A percentile compares a stretch with the other conserved stretches of the same genome.
Conservation (phyloP, 306 rosid species). For the Prosopis cineraria region DNA sequence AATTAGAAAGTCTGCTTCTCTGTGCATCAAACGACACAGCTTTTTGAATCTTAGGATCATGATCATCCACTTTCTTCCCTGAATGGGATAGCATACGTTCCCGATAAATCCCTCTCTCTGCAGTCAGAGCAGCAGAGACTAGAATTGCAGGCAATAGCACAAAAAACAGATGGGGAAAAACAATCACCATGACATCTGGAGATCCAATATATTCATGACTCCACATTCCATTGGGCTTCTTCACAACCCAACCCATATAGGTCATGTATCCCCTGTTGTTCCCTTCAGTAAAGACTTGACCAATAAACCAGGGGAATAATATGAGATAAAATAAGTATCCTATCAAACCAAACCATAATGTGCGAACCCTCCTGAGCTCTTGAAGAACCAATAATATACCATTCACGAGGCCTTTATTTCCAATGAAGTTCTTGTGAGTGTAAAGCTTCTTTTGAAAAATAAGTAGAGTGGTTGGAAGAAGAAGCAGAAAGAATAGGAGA, state of each 20-base stretch:
- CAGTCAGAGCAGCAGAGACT: constrained; percentile 54
- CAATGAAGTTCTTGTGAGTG: constrained; percentile 57
- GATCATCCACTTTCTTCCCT: constrained; percentile 84
- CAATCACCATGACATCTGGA: constrained; percentile 85
- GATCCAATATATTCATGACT: constrained; percentile 70
- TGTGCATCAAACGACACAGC: constrained; percentile 32
- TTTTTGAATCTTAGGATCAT: constrained; percentile 36
- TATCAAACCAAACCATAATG: constrained; percentile 69
- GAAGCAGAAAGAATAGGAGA: constrained; percentile 59
- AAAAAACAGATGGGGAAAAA: constrained; percentile 77
- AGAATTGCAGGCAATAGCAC: constrained; percentile 79
- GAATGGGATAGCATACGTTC: constrained; percentile 50
- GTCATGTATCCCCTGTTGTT: constrained; percentile 75
- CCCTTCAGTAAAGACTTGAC: constrained; percentile 71
- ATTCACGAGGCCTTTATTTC: constrained; percentile 53
- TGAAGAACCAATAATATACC: constrained; percentile 66
- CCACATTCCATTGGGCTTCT: constrained; percentile 47
- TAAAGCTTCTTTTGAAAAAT: constrained; percentile 57
- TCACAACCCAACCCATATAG: constrained; percentile 80
- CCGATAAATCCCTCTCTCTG: constrained; percentile 63
- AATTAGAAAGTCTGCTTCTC: constrained; percentile 31
- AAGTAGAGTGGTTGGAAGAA: constrained; percentile 72
- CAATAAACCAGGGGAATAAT: constrained; percentile 79
- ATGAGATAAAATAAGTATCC: constrained; percentile 76
- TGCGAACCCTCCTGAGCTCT: constrained; percentile 66